These are phyloP conservation scores for Phaeosphaeriaceae sp. DNA, from an alignment of 2,329 filamentous ascomycete species.

Conservation along the genomic window DNA sequence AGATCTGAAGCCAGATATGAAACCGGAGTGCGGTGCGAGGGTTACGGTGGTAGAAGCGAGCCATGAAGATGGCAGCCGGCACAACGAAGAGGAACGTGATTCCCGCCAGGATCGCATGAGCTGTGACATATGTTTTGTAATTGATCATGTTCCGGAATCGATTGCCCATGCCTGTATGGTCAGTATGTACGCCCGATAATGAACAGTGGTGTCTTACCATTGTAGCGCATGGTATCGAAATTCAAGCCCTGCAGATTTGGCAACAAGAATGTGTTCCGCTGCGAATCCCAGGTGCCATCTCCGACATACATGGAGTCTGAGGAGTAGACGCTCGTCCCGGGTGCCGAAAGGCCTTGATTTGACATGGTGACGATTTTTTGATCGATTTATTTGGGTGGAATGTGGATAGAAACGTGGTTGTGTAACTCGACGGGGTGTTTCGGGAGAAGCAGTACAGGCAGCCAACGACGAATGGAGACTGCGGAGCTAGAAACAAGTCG, in stretches of 20 bases:
- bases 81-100: slow-evolving; percentile 78
- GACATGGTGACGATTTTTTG: slow-evolving; percentile 31
- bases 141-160: slow-evolving; percentile 72
- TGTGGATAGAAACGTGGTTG: slow-evolving; percentile 14
- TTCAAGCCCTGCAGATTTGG: slow-evolving; percentile 79
- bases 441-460: slow-evolving; percentile 12
- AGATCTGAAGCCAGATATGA: slow-evolving; percentile 77
- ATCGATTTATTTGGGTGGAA: not conserved
- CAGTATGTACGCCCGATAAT: slow-evolving; percentile 8
- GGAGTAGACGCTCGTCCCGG: slow-evolving; percentile 75
- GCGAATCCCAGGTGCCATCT: slow-evolving; percentile 83
- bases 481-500: slow-evolving; percentile 24
- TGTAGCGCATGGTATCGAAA: slow-evolving; percentile 83
- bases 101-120: slow-evolving; percentile 74
- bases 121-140: slow-evolving; percentile 74
- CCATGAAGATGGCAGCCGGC: slow-evolving; percentile 75
- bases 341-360: slow-evolving; percentile 63
- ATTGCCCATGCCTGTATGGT: slow-evolving; percentile 76
- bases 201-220: slow-evolving; percentile 63
- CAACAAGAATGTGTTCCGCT: slow-evolving; percentile 77
- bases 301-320: slow-evolving; percentile 79
- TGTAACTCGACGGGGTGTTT: slow-evolving; percentile 6
- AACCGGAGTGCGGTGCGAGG: slow-evolving; percentile 69
- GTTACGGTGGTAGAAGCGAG: slow-evolving; percentile 71
- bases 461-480: slow-evolving; percentile 9